Conservation (phyloP, 2,329 filamentous ascomycete genomes). For the Penicillium sp. region DNA sequence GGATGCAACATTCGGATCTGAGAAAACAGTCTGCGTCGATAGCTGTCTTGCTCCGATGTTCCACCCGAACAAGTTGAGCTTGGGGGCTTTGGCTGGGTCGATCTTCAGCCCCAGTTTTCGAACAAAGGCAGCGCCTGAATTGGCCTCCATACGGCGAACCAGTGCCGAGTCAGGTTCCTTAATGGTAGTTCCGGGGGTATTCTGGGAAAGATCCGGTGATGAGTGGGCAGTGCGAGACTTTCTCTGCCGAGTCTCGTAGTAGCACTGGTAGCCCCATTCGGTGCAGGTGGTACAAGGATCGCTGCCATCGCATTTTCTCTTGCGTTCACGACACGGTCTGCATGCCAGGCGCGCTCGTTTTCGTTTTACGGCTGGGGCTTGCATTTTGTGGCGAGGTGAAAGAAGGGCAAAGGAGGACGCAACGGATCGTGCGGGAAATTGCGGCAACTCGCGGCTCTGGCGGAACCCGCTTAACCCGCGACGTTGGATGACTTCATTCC, state of each 20-base stretch:
- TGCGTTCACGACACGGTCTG: slow-evolving; percentile 34
- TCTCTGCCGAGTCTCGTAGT: slow-evolving; percentile 22
- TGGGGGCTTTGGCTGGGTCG: slow-evolving; percentile 57
- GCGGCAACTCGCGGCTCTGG: slow-evolving; percentile 1
- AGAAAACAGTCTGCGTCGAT: slow-evolving; percentile 16
- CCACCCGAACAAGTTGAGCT: slow-evolving; percentile 60
- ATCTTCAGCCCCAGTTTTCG: slow-evolving; percentile 56
- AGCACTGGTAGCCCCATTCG: slow-evolving; percentile 35
- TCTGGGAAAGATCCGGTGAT: slow-evolving; percentile 1
- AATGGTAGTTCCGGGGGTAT: not conserved
- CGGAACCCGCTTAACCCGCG: not conserved
- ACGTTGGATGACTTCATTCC: slow-evolving; percentile 9
- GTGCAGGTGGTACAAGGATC: slow-evolving; percentile 33
- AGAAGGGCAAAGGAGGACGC: not conserved
- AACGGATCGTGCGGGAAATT: slow-evolving; percentile 12
- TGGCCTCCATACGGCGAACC: slow-evolving; percentile 53
- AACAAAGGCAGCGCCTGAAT: slow-evolving; percentile 60
- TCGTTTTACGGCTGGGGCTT: slow-evolving; percentile 22
- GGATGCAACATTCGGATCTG: too few relatives aligned
- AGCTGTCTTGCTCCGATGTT: slow-evolving; percentile 47
- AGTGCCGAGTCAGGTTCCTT: slow-evolving; percentile 14
- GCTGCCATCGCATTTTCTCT: slow-evolving; percentile 34
- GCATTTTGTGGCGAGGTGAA: not conserved
- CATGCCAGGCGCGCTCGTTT: slow-evolving; percentile 31
- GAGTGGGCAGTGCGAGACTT: slow-evolving; percentile 9